These are phyloP conservation scores for Macadamia integrifolia DNA, from an alignment of 164 flowering plant species.

Conservation along the genomic window DNA sequence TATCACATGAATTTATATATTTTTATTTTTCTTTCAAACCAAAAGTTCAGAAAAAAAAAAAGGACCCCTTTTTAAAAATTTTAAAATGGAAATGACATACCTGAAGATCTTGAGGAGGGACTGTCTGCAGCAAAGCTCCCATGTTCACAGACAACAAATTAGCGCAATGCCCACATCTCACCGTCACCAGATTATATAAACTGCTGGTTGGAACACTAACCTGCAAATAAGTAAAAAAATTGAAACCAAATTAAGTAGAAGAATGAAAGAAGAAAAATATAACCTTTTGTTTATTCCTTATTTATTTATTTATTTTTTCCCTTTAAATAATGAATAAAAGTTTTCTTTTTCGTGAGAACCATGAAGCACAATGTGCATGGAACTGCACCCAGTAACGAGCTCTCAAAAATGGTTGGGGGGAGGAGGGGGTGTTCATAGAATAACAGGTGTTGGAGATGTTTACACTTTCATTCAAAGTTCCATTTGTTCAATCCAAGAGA, in stretches of 20 bases:
- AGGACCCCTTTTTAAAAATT: not conserved
- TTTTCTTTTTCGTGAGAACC: too few relatives aligned
- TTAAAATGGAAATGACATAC: conserved; percentile 14
- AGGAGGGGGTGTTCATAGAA: too few relatives aligned
- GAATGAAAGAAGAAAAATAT: not conserved
- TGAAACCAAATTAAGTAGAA: not conserved
- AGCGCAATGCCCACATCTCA: conserved; percentile 87
- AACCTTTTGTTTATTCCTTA: too few relatives aligned
- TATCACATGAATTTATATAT: not conserved
- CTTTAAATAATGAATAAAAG: too few relatives aligned
- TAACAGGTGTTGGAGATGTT: too few relatives aligned
- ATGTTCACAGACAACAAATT: conserved; percentile 68
- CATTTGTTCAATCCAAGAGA: too few relatives aligned
- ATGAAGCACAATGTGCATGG: too few relatives aligned
- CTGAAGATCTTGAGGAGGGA: conserved; percentile 58
- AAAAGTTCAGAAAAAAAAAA: not conserved
- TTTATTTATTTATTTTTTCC: too few relatives aligned
- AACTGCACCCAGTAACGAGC: too few relatives aligned
- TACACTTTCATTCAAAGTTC: too few relatives aligned
- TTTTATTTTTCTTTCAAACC: not conserved
- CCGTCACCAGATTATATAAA: conserved; percentile 54
- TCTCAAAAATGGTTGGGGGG: too few relatives aligned
- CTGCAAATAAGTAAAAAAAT: conserved; percentile 26
- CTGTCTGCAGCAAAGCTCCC: conserved; percentile 55
- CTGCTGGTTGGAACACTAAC: conserved; percentile 69